phyloP scores from a whole-genome alignment of 1,139 yeast species.

The Zhuliangozyma parablackwelliae region DNA sequence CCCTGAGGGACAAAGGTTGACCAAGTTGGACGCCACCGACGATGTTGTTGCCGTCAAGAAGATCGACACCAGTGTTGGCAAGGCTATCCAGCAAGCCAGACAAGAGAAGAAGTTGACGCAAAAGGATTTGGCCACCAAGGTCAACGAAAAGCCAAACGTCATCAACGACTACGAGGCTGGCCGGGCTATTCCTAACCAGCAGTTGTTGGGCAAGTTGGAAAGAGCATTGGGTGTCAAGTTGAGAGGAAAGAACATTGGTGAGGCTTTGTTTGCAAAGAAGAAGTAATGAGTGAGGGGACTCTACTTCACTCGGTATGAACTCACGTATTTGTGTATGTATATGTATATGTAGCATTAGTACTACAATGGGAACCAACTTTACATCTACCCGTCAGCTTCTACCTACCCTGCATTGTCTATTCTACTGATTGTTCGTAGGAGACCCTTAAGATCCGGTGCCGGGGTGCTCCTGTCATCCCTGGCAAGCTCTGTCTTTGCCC shows the following conservation, averaged over 20 bases:
- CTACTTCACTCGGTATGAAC: too few relatives aligned
- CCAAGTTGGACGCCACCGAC: conserved; percentile 89
- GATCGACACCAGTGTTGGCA: conserved; percentile 79
- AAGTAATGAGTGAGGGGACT: conserved; percentile 25
- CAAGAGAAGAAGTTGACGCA: conserved; percentile 87
- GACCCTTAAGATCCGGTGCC: too few relatives aligned
- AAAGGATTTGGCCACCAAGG: conserved; percentile 91
- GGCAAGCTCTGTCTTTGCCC: too few relatives aligned
- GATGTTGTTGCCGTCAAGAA: conserved; percentile 93
- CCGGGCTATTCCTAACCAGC: conserved; percentile 95
- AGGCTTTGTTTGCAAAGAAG: conserved; percentile 78
- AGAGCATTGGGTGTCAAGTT: conserved; percentile 91
- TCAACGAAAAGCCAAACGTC: conserved; percentile 93
- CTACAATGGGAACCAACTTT: too few relatives aligned
- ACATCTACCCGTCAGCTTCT: too few relatives aligned
- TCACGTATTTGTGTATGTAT: too few relatives aligned
- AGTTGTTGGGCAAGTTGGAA: conserved; percentile 85
- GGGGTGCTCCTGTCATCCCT: too few relatives aligned
- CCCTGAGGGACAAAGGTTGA: conserved; percentile 91
- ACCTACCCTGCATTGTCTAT: too few relatives aligned
- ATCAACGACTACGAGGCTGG: conserved; percentile 97
- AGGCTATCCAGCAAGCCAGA: conserved; percentile 81
- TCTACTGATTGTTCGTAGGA: too few relatives aligned
- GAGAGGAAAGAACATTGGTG: conserved; percentile 94
- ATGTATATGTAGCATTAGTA: too few relatives aligned